Evolutionary conservation across 148 eudicot species (phyloP).

Genomic region (Oxyria digyna): DNA sequence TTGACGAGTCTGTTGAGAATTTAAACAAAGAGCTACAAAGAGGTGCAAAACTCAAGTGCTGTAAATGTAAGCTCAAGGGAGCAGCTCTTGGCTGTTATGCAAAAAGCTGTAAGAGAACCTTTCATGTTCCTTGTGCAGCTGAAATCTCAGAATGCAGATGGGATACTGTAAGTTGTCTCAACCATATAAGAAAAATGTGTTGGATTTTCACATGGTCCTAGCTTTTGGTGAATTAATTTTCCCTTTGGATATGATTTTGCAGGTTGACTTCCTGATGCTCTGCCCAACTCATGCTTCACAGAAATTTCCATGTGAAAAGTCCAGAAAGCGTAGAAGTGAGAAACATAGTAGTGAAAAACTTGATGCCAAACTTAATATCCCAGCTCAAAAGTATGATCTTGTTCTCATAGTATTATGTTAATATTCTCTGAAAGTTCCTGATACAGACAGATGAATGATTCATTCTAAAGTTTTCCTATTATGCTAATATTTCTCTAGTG

Average conservation of each 20-base stretch:
- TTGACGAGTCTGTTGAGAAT: constrained; percentile 43
- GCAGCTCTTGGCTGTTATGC: constrained; percentile 86
- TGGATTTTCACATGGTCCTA: not conserved
- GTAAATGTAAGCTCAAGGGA: constrained; percentile 69
- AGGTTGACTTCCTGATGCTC: constrained; percentile 55
- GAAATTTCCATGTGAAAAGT: constrained; percentile 70
- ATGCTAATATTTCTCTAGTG: not conserved
- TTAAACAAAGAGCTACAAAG: constrained; percentile 69
- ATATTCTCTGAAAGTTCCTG: not conserved
- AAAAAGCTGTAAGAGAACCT: constrained; percentile 63
- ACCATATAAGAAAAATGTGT: not conserved
- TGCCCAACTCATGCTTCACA: constrained; percentile 55
- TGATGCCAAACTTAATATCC: constrained; percentile 12
- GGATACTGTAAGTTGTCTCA: constrained; percentile 48
- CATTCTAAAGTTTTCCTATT: not conserved
- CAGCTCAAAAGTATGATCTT: constrained; percentile 33
- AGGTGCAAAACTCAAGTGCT: constrained; percentile 76
- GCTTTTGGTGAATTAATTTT: not conserved
- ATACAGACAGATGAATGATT: no score
- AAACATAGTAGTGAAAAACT: not conserved
- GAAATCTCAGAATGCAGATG: constrained; percentile 60
- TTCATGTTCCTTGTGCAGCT: constrained; percentile 77
- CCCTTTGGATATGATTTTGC: constrained; percentile 18
- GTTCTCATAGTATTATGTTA: not conserved
- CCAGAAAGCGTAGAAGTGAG: constrained; percentile 21